Base-by-base conservation (phyloP, 495 filamentous ascomycete species). In the Amphirosellinia nigrospora region DNA sequence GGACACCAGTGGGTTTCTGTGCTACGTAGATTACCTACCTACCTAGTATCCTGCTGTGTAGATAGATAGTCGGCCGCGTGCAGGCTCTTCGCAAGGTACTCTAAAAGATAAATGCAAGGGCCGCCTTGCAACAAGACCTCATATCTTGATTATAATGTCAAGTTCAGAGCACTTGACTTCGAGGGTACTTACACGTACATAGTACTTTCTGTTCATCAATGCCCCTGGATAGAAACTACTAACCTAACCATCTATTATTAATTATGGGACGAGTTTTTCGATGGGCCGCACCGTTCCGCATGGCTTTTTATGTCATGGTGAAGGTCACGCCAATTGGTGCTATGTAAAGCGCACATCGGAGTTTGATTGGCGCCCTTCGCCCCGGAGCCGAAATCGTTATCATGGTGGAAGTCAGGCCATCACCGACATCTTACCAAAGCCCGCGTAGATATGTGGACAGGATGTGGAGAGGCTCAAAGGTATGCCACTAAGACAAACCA, bases 391-490 rank as follows among this genome's bases (percentile, higher is more conserved):
- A 48, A 11, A 38, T 6, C 36, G 15, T 41, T 16, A 36, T n/a
- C 7, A 26, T 32, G 43, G 19, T 43, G 39, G 62, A 34, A 64
- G 43, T 50, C 45, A 64, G 62, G 30, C 32, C 62, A 50, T 50
- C 28, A 28, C 26, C 39, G 59, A 62, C 26, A 45, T 64, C 61
- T 36, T 19, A 64, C 59, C 38, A 64, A 45, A 62, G 36, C 34
- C 32, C 4, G 21, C 15, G 3, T 10, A 16, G 26, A 4, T 8
- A n/a, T n/a, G n/a, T n/a, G n/a, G n/a, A n/a, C n/a, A n/a, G n/a
- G n/a, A n/a, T 34, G 30, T 48, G 62, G 43, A 38, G 62, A 64
- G 62, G 28, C 62, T 64, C 60, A 63, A 63, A 63, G 39, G 30
- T 43, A 23, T 26, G 28, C 60, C 39, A n/a, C n/a, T n/a, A 19